phyloP scores from a whole-genome alignment of 2,329 filamentous ascomycete genomes.

The Alternaria hordeiaustralica region DNA sequence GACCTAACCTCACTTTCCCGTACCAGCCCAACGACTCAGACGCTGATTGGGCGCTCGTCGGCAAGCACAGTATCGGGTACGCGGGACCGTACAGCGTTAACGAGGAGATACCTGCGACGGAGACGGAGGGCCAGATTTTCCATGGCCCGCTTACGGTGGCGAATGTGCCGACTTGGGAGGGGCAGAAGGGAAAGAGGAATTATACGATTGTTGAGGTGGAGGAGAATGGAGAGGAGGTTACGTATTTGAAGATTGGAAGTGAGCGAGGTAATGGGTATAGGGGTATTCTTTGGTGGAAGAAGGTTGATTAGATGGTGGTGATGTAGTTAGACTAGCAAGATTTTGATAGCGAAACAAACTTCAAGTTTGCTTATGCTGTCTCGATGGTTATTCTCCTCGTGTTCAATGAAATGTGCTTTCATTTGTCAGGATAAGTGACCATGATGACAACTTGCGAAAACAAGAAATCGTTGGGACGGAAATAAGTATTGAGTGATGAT shows the following conservation, averaged over 20 bases:
- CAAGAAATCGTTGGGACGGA: not conserved
- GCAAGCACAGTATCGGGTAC: constrained; percentile 37
- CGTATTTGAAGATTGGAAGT: constrained; percentile 31
- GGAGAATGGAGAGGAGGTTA: constrained; percentile 15
- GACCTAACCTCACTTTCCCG: constrained; percentile 33
- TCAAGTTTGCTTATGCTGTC: accelerated
- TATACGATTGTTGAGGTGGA: constrained; percentile 26
- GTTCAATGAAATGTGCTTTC: not conserved
- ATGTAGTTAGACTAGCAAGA: accelerated
- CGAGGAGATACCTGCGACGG: constrained; percentile 18
- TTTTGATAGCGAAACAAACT: not conserved
- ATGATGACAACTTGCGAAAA: accelerated
- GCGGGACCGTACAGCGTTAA: constrained; percentile 31
- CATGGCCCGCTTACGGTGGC: constrained; percentile 36
- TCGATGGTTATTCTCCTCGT: not conserved
- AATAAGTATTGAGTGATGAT: not conserved
- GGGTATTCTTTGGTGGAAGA: constrained; percentile 35
- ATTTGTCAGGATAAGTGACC: not conserved
- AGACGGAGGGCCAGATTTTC: constrained; percentile 30
- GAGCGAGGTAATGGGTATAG: constrained; percentile 29
- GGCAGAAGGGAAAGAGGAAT: constrained; percentile 27
- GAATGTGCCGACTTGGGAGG: constrained; percentile 36
- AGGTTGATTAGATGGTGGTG: constrained; percentile 16
- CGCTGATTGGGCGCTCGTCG: constrained; percentile 37
- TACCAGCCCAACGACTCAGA: constrained; percentile 27